phyloP scores from a whole-genome alignment of 1,284 basidiomycete species.

The Cerrena zonata region DNA sequence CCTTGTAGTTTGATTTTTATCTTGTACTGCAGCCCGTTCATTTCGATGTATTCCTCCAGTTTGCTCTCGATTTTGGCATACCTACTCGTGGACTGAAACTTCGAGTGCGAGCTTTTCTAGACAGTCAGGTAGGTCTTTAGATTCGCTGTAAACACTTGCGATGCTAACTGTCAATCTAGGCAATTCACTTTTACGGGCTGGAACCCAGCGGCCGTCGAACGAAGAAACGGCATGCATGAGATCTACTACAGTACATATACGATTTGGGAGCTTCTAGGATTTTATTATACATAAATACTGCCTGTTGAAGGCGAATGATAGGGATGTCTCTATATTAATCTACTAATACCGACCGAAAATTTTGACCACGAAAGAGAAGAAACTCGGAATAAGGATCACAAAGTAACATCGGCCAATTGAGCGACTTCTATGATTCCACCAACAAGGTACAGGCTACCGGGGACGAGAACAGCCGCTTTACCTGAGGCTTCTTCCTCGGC shows the following conservation, averaged over 20 bases:
- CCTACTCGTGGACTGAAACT: conserved; percentile 32
- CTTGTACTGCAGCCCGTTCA: conserved; percentile 46
- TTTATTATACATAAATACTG: no score
- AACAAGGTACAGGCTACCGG: conserved; percentile 90
- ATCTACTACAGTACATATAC: no score
- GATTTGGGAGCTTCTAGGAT: no score
- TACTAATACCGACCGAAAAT: neutral
- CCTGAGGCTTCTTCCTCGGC: conserved; percentile 28
- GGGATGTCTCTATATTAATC: neutral
- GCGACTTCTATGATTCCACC: conserved; percentile 93
- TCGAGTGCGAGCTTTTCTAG: conserved; percentile 48
- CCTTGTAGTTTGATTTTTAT: no score
- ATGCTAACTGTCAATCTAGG: conserved; percentile 30
- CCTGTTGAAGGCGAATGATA: conserved; percentile 2
- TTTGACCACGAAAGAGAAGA: neutral
- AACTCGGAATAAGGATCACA: conserved; percentile 26
- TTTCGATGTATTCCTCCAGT: conserved; percentile 47
- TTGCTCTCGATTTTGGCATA: conserved; percentile 27
- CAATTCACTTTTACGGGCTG: conserved; percentile 46
- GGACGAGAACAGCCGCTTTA: conserved; percentile 67
- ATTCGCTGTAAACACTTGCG: neutral
- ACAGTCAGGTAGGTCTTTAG: conserved; percentile 42
- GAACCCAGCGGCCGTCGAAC: conserved; percentile 24
- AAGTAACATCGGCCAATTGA: conserved; percentile 60
- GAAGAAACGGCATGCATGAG: conserved; percentile 18